Evolutionary conservation across 2,329 filamentous ascomycete genomes (phyloP).

Genomic region (Fusarium sp.): DNA sequence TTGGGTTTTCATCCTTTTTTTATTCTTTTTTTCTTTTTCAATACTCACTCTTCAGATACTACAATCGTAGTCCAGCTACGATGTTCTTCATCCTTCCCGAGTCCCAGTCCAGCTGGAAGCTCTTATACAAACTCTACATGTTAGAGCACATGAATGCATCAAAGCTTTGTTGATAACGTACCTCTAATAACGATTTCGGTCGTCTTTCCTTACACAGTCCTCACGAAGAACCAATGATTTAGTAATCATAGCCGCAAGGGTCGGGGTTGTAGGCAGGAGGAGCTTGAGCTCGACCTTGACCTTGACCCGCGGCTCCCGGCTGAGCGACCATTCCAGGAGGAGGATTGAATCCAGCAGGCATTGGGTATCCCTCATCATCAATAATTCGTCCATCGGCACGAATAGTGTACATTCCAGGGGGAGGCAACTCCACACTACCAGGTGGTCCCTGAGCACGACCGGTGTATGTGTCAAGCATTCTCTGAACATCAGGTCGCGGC

Average conservation of each 20-base stretch:
- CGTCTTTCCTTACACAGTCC: rapidly evolving
- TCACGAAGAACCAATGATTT: rapidly evolving
- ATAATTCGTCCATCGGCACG: background rate
- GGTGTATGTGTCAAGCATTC: background rate
- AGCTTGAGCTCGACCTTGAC: background rate
- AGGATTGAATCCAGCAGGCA: background rate
- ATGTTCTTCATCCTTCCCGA: too few relatives aligned
- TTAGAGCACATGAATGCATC: background rate
- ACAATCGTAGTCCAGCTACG: background rate
- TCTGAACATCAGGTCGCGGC: background rate
- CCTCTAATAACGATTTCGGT: rapidly evolving
- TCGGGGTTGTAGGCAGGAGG: background rate
- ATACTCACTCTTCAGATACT: background rate
- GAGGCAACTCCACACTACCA: background rate
- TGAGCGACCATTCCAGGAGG: background rate
- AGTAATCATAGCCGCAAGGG: background rate
- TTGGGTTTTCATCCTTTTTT: background rate
- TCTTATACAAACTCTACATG: background rate
- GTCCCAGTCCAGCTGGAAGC: background rate
- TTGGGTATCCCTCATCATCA: background rate
- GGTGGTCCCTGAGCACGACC: background rate
- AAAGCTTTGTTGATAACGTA: background rate
- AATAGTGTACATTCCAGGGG: background rate
- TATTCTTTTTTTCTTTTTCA: background rate
- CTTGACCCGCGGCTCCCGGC: background rate